Evolutionary conservation across 1,139 yeast species (phyloP).

Genomic region (Kodamaea sp.): DNA sequence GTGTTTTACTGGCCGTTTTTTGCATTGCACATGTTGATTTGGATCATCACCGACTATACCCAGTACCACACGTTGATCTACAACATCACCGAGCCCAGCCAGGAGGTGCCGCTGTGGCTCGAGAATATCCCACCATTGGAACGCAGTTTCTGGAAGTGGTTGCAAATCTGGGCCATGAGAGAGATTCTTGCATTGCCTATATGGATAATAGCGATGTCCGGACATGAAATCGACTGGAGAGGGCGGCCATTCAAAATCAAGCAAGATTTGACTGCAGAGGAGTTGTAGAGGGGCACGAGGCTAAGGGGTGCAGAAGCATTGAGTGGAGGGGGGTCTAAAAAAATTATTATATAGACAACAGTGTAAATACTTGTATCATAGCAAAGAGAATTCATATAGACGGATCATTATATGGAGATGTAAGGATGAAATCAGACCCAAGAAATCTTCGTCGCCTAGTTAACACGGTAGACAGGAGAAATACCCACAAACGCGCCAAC

Average conservation of each 20-base stretch:
- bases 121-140: constrained; percentile 12
- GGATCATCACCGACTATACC: constrained; percentile 65
- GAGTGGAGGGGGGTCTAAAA: too few relatives aligned
- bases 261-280: constrained; percentile 77
- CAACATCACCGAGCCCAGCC: constrained; percentile 19
- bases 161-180: constrained; percentile 60
- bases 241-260: constrained; percentile 73
- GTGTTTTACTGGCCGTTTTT: constrained; percentile 41
- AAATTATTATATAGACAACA: too few relatives aligned
- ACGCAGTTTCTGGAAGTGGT: constrained; percentile 26
- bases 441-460: too few relatives aligned
- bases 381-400: too few relatives aligned
- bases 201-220: constrained; percentile 80
- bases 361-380: too few relatives aligned
- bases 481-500: too few relatives aligned
- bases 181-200: constrained; percentile 80
- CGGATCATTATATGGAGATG: too few relatives aligned
- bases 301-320: too few relatives aligned
- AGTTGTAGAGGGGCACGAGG: too few relatives aligned
- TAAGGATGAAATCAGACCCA: too few relatives aligned
- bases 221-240: constrained; percentile 82
- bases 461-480: too few relatives aligned
- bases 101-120: constrained; percentile 9
- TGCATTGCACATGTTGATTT: constrained; percentile 54
- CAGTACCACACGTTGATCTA: constrained; percentile 54